Conservation (phyloP, 2,329 filamentous ascomycete species). For the Curvularia sp. region DNA sequence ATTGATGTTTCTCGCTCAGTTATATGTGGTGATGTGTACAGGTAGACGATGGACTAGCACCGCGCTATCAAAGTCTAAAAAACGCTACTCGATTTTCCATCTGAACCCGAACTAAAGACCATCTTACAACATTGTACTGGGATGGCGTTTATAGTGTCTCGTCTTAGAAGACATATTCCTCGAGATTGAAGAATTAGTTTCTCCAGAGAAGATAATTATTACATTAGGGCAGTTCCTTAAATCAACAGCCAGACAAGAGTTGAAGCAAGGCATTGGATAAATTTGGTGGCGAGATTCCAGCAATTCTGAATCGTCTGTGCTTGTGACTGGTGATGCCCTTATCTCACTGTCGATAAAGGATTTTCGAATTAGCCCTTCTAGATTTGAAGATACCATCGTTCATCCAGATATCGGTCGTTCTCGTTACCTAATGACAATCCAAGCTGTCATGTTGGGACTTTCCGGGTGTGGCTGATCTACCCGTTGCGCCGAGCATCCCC, state of each 20-base stretch:
- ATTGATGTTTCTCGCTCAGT: too few relatives aligned
- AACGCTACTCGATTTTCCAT: background rate
- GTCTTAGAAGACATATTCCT: background rate
- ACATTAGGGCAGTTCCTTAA: background rate
- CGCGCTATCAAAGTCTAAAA: too few relatives aligned
- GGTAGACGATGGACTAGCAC: too few relatives aligned
- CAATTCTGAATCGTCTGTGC: background rate
- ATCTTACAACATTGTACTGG: background rate
- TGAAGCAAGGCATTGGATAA: background rate
- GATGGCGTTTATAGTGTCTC: background rate
- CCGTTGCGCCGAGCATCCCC: constrained; percentile 16
- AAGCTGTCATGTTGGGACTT: background rate
- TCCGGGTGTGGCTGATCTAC: constrained; percentile 7
- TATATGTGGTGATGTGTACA: too few relatives aligned
- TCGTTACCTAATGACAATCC: constrained; percentile 1
- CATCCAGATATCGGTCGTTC: background rate
- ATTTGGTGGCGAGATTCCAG: background rate
- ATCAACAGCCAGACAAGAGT: background rate
- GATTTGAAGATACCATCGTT: background rate
- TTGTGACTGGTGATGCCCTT: background rate
- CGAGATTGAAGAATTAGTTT: background rate
- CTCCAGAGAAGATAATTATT: background rate
- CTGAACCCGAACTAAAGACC: background rate
- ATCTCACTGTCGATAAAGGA: background rate
- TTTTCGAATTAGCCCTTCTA: background rate